Base-by-base conservation (phyloP, 2,329 filamentous ascomycete species). In the Teratosphaeria viscida region DNA sequence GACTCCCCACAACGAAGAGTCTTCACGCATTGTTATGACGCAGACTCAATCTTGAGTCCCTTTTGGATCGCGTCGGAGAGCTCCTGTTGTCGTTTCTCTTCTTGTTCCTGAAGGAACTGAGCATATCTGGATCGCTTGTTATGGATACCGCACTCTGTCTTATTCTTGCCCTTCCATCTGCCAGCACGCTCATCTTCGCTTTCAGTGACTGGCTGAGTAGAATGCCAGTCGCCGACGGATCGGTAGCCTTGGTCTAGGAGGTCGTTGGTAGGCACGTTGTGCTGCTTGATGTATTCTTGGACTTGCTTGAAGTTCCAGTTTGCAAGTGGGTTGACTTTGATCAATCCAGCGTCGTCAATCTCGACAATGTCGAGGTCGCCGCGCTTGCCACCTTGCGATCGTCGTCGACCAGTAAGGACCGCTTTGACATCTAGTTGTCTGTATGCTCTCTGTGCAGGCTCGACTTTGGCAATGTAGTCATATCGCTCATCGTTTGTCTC, bases 91-190 rank as follows among this genome's bases (percentile, higher is more conserved):
- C 85, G 79, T 79, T 89, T 86, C 70, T 81, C 77, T 72, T 90
- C 86, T 75, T 88, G 83, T 62, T 90, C 85, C 68, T 82, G 81
- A 59, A 95, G 77, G 76, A 88, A 96, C 76, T 92, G 85, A 11
- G 91, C 89, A 71, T 97, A 99, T 67, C 91, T 87, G 60, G 90
- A 95, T 75, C 92, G 87, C 77, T 94, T 95, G 81, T 97, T 97
- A 84, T 99, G 94, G 72, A 99, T 97, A 55, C 94, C 94, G 75
- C 94, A 99, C 79, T 99, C 94, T 16, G 91, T 95, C 86, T 99
- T 99, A 70, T 82, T 79, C 75, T 91, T 88, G 63, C 94, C 94
- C 82, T 96, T 96, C 94, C 94, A 99, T 67, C 94, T 87, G 60
- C 94, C 94, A 8, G 94, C 88, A 57, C 94, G 87, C 83, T 99